These are phyloP conservation scores for Zygoascus biomembranicola DNA, from an alignment of 805 yeast genomes.

Conservation along the genomic window DNA sequence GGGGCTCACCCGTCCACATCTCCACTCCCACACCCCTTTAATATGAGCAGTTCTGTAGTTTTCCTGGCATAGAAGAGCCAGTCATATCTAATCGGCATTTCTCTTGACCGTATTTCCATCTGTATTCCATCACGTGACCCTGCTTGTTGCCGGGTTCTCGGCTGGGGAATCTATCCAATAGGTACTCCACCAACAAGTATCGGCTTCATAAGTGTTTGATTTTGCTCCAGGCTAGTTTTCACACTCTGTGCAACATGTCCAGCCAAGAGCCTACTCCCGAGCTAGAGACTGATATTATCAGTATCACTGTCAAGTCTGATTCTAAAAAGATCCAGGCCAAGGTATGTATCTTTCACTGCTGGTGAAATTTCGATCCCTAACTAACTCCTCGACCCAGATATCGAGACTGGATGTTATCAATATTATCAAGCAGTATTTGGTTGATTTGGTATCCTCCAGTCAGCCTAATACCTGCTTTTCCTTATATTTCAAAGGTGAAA, in stretches of 20 bases:
- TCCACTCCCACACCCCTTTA: too few species aligned
- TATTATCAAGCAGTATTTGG: constrained; percentile 51
- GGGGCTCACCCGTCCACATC: background rate
- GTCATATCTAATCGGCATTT: too few species aligned
- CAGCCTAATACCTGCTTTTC: constrained; percentile 53
- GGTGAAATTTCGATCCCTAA: background rate
- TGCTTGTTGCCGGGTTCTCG: too few species aligned
- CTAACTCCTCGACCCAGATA: constrained; percentile 5
- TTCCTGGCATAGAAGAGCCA: too few species aligned
- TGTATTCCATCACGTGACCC: too few species aligned
- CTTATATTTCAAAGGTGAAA: constrained; percentile 33
- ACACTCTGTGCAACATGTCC: background rate
- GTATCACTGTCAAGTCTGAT: background rate
- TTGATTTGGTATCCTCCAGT: constrained; percentile 47
- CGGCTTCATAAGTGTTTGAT: background rate
- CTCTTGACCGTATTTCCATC: too few species aligned
- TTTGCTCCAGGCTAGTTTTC: background rate
- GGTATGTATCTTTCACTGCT: background rate
- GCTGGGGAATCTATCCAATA: background rate
- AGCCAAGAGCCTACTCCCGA: background rate
- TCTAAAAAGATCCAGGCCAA: background rate
- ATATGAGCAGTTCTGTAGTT: too few species aligned
- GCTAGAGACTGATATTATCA: background rate
- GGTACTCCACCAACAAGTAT: background rate
- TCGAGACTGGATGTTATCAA: constrained; percentile 37